Base-by-base conservation (phyloP, 768 basidiomycete genomes). In the Lactarius trivialis region DNA sequence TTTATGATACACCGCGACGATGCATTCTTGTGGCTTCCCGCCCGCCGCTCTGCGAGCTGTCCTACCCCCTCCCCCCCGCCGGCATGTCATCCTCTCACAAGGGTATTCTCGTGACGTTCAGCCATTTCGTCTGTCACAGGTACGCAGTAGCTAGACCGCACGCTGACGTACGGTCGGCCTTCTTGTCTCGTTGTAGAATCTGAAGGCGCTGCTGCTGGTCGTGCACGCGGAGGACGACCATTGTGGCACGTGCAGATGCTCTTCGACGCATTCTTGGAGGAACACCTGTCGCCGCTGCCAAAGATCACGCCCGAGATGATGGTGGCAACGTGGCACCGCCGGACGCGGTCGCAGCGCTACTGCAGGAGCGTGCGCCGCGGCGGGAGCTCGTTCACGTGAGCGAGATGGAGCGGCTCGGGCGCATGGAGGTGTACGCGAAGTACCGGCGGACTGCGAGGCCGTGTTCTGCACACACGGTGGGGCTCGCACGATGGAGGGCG, bases 141-240 rank as follows among this genome's bases (percentile, higher is more conserved):
- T n/a, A n/a, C n/a, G n/a, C n/a, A n/a, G 39, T 7, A 19, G 7
- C 17, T 39, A 5, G 11, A 21, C 43, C n/a, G n/a, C 21, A 0
- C 45, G 14, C 24, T 48, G 12, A 48, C 30, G 3, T 30, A 30
- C 45, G n/a, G n/a, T n/a, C n/a, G n/a, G n/a, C n/a, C 43, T 36
- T 12, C 19, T 26, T 52, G 14, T 41, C 17, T 24, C 48, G 32
- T 55, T 21, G 15, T 69, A 91, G 89, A 77, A 79, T 61, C 81
- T 91, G 67, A 82, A 83, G 66, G 81, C 82, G 0, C 84, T 86
- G 8, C 79, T 89, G 11, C 76, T 93, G 32, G 80, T 94, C 65
- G 84, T 81, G 0, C 92, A 94, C 70, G n/a, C 91, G 9, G 76
- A 79, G 61, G 79, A 92, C 71, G 92, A 94, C 85, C 86, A 0